phyloP scores from a whole-genome alignment of 176 grass and related monocot species.

The Avena eriantha region DNA sequence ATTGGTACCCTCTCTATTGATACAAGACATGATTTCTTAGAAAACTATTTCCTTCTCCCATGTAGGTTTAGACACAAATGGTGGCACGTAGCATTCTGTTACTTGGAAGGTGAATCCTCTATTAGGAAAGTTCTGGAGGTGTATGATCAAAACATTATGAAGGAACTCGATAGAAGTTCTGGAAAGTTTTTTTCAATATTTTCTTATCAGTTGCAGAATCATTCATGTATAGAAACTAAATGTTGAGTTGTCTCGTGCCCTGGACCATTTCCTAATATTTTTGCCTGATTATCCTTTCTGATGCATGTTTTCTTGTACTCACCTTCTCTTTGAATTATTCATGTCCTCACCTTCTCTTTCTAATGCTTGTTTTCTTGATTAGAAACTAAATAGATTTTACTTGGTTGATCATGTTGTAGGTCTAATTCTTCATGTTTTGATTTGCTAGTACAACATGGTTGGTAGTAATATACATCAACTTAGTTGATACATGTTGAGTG shows the following conservation, averaged over 20 bases:
- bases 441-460: neutral
- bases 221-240: too few species aligned
- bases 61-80: conserved; percentile 76
- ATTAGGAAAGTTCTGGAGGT: conserved; percentile 63
- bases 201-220: too few species aligned
- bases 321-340: too few species aligned
- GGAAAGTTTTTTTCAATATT: too few species aligned
- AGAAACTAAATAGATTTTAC: neutral
- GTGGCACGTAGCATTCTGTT: conserved; percentile 85
- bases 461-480: neutral
- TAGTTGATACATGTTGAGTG: too few species aligned
- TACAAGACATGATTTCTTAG: conserved; percentile 17
- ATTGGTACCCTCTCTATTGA: neutral
- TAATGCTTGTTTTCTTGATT: too few species aligned
- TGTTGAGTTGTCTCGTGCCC: too few species aligned
- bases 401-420: neutral
- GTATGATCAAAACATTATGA: conserved; percentile 73
- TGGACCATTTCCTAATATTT: too few species aligned
- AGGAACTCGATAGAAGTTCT: conserved; percentile 59
- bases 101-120: conserved; percentile 74
- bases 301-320: too few species aligned
- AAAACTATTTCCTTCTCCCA: neutral
- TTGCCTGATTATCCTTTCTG: too few species aligned
- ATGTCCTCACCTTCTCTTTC: too few species aligned
- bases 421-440: neutral